Conservation (phyloP, 805 yeast genomes). For the Candida stauntonica region DNA sequence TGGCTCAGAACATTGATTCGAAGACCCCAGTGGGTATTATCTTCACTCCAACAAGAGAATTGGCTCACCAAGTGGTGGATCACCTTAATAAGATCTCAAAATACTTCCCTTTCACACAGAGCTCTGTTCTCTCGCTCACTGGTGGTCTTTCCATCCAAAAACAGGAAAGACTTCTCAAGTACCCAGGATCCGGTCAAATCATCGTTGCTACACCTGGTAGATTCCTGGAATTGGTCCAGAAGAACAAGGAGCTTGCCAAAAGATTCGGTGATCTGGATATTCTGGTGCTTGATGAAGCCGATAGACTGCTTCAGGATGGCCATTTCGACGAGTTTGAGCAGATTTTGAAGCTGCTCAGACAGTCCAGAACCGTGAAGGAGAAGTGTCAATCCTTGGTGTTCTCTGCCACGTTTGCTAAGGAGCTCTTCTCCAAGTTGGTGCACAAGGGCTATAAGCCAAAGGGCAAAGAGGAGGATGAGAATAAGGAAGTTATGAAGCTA, state of each 20-base stretch:
- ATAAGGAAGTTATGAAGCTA: constrained; percentile 59
- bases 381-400: constrained; percentile 86
- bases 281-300: constrained; percentile 91
- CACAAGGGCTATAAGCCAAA: constrained; percentile 30
- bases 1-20: constrained; percentile 30
- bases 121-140: constrained; percentile 71
- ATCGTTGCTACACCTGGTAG: constrained; percentile 96
- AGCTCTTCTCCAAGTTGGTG: constrained; percentile 71
- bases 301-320: constrained; percentile 89
- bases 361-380: constrained; percentile 42
- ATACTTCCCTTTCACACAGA: constrained; percentile 46
- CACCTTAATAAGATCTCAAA: constrained; percentile 60
- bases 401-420: constrained; percentile 88
- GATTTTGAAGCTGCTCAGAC: constrained; percentile 60
- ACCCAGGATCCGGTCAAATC: constrained; percentile 63
- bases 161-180: constrained; percentile 74
- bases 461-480: constrained; percentile 28
- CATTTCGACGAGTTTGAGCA: constrained; percentile 91
- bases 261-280: constrained; percentile 42
- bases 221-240: constrained; percentile 74
- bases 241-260: constrained; percentile 39
- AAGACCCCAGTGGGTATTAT: constrained; percentile 67
- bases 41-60: constrained; percentile 93
- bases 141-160: constrained; percentile 95
- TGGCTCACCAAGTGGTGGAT: constrained; percentile 88